Evolutionary conservation across 495 filamentous ascomycete species (phyloP).

Genomic region (Echria macrotheca): DNA sequence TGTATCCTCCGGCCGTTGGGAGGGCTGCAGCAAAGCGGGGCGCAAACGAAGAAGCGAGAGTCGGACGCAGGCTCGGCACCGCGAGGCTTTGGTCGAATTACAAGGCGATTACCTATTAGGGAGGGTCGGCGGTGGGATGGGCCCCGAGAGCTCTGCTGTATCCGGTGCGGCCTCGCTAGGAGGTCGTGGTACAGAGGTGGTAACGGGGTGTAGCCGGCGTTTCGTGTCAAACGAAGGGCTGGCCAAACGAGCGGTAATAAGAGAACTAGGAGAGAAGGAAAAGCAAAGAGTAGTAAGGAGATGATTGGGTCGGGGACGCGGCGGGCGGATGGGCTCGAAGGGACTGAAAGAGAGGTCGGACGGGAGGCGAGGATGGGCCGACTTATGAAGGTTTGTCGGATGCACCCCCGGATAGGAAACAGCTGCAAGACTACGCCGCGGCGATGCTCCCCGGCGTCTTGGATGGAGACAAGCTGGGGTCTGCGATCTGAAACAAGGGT

Average conservation of each 20-base stretch:
- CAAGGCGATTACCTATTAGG: slow-evolving; percentile 22
- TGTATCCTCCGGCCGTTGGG: slow-evolving; percentile 7
- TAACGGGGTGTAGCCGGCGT: slow-evolving; percentile 10
- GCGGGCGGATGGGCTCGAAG: slow-evolving; percentile 26
- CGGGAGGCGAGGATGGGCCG: slow-evolving; percentile 23
- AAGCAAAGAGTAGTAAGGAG: slow-evolving; percentile 28
- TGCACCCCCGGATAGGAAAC: slow-evolving; percentile 20
- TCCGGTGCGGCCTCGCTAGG: slow-evolving; percentile 13
- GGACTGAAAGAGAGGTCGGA: slow-evolving; percentile 26
- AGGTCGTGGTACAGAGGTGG: slow-evolving; percentile 3
- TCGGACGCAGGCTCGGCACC: slow-evolving; percentile 7
- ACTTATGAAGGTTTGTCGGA: slow-evolving; percentile 27
- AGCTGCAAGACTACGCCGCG: slow-evolving; percentile 11
- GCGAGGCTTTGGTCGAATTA: slow-evolving; percentile 16
- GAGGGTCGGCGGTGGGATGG: slow-evolving; percentile 1
- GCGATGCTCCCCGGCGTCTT: slow-evolving; percentile 10
- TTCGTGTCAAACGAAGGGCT: slow-evolving; percentile 46
- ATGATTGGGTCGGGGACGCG: slow-evolving; percentile 22
- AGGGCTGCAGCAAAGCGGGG: background rate
- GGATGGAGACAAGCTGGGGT: slow-evolving; percentile 18
- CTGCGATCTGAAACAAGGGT: slow-evolving; percentile 41
- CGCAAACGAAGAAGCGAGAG: slow-evolving; percentile 1
- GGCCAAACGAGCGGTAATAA: slow-evolving; percentile 25
- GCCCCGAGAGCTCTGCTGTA: background rate
- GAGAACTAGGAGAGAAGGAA: slow-evolving; percentile 19